phyloP scores from a whole-genome alignment of 306 rosid genomes.

The Medicago ruthenica region DNA sequence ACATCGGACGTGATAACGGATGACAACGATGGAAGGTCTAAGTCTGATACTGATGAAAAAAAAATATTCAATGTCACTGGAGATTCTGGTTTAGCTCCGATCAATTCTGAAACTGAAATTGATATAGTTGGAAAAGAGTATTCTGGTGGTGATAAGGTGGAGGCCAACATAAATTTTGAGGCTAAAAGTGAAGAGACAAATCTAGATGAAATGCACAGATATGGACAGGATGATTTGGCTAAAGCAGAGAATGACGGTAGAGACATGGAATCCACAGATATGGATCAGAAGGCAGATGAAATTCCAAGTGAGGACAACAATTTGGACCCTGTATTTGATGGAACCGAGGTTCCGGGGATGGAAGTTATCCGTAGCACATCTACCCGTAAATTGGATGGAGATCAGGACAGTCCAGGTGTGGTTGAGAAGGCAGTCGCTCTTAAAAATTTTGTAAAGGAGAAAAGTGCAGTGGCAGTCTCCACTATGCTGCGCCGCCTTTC shows the following conservation, averaged over 20 bases:
- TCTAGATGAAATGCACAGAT: neutral
- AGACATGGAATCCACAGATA: slow-evolving; percentile 40
- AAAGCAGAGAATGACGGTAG: slow-evolving; percentile 35
- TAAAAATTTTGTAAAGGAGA: slow-evolving; percentile 76
- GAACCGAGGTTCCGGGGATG: slow-evolving; percentile 76
- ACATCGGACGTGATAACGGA: slow-evolving; percentile 22
- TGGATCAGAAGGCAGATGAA: slow-evolving; percentile 49
- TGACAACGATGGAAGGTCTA: slow-evolving; percentile 20
- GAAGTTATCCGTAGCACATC: slow-evolving; percentile 63
- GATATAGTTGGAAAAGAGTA: slow-evolving; percentile 25
- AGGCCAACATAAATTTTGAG: slow-evolving; percentile 38
- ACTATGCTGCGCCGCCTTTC: slow-evolving; percentile 78
- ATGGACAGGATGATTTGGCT: slow-evolving; percentile 31
- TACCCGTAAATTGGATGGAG: slow-evolving; percentile 53
- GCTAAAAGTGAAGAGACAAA: slow-evolving; percentile 44
- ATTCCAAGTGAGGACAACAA: slow-evolving; percentile 60
- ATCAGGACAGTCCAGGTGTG: slow-evolving; percentile 66
- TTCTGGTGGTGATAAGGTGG: slow-evolving; percentile 44
- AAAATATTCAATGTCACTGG: neutral
- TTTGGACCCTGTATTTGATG: slow-evolving; percentile 82
- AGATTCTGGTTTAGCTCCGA: slow-evolving; percentile 37
- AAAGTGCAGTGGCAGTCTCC: slow-evolving; percentile 71
- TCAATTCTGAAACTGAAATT: slow-evolving; percentile 42
- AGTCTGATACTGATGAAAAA: slow-evolving; percentile 36
- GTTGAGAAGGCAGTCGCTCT: slow-evolving; percentile 81